These are phyloP conservation scores for Mrakia hoshinonis DNA, from an alignment of 768 basidiomycete genomes.

Conservation along the genomic window DNA sequence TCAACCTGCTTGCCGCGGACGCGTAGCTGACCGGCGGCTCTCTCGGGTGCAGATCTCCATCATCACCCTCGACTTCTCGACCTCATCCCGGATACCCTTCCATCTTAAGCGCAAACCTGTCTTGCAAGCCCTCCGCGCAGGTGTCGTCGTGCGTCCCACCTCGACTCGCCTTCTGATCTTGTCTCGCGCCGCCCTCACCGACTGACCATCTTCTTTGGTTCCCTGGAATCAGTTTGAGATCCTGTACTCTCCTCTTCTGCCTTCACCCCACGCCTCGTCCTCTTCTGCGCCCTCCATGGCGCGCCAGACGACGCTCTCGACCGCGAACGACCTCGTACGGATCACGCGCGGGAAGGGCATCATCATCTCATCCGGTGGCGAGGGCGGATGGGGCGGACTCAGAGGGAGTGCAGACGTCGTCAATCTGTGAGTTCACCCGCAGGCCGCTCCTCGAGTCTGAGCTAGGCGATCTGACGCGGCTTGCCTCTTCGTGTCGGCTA, in stretches of 20 bases:
- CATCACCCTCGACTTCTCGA: constrained; percentile 21
- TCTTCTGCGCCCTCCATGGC: constrained; percentile 10
- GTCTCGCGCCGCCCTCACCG: neutral
- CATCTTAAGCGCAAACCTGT: constrained; percentile 27
- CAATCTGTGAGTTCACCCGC: neutral
- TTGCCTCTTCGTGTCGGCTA: neutral
- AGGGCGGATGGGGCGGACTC: constrained; percentile 13
- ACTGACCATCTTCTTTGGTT: neutral
- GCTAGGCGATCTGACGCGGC: neutral
- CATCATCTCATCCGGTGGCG: constrained; percentile 17
- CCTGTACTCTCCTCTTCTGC: constrained; percentile 23
- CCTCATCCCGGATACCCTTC: constrained; percentile 7
- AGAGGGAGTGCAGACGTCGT: constrained; percentile 20
- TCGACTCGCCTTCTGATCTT: neutral
- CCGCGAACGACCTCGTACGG: constrained; percentile 19
- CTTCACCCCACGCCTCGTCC: neutral
- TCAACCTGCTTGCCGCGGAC: too few relatives aligned
- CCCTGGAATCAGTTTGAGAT: constrained; percentile 21
- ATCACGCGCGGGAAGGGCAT: constrained; percentile 27
- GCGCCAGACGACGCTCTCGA: constrained; percentile 21
- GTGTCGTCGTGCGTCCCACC: constrained; percentile 59
- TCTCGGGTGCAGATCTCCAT: constrained; percentile 82
- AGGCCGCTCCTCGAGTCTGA: neutral
- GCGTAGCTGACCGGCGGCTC: too few relatives aligned
- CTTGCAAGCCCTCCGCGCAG: constrained; percentile 48